Evolutionary conservation across 106 monocot species (phyloP), one percentile per base, ranked within the genome.

Genomic region (Triglochin maritima): DNA sequence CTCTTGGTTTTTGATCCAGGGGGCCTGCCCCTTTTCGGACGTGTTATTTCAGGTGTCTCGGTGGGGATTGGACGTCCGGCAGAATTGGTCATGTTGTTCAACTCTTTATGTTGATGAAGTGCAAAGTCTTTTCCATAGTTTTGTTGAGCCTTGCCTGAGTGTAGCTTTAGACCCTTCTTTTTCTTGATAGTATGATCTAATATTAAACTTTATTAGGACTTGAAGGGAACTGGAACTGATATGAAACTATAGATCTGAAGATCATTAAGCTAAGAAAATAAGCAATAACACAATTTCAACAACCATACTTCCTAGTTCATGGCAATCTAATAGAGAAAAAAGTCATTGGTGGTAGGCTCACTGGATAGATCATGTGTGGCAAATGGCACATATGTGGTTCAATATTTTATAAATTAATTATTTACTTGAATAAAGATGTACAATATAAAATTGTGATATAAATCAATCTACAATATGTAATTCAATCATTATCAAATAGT

Each of bases 11-110:
- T 64, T 15, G 64, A 47, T 7, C 47, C 64, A 15, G 64, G 48
- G 17, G 64, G 64, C 14, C 64, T 47, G 10, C 64, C 64, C 64
- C 64, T 64, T 48, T 13, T 64, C 0, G 45, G 64, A 16, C 64
- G 48, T 7, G 44, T 64, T 64, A 7, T 14, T 15, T 64, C 47
- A 14, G 64, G 64, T 49, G 47, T 49, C 64, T 48, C 64, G 5
- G 8, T 49, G 0, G 49, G 14, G 8, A 64, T 48, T 48, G 64
- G 64, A 48, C 48, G 49, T 46, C 9, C 16, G 4, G n/a, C 9
- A 42, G 59, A 59, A 17, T 0, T 17, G 9, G 9, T n/a, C 6
- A 29, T 59, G 5, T 59, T 59, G 7, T 59, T 59, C 9, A 15
- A 57, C 15, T 15, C 57, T n/a, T n/a, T 57, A 57, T 10, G 12